A percentile compares a stretch with the other conserved stretches of the same genome.
Evolutionary conservation across 2,329 filamentous ascomycete species (phyloP).

Genomic region (Cladophialophora immunda): DNA sequence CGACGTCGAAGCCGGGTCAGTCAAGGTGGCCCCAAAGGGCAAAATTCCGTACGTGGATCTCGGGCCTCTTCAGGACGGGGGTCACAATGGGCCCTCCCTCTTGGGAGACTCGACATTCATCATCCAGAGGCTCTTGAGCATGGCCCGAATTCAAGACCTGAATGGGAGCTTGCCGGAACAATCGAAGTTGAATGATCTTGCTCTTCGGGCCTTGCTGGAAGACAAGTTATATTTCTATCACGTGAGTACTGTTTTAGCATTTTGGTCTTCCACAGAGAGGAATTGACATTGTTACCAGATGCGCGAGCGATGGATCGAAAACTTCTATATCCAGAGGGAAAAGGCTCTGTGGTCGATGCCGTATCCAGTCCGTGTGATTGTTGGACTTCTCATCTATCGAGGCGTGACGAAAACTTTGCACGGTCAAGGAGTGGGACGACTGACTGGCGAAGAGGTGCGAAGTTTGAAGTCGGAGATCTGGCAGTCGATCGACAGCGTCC

Average conservation of each 20-base stretch:
- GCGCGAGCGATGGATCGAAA: constrained; percentile 66
- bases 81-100: constrained; percentile 32
- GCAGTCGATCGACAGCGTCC: constrained; percentile 58
- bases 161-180: constrained; percentile 54
- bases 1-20: constrained; percentile 55
- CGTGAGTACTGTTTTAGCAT: constrained; percentile 43
- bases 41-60: constrained; percentile 68
- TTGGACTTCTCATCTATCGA: constrained; percentile 62
- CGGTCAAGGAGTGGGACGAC: constrained; percentile 65
- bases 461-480: constrained; percentile 61
- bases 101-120: constrained; percentile 67
- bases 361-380: constrained; percentile 60
- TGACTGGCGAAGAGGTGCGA: constrained; percentile 59
- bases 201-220: constrained; percentile 64
- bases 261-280: neutral
- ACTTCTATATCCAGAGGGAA: constrained; percentile 67
- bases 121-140: constrained; percentile 54
- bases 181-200: constrained; percentile 60
- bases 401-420: constrained; percentile 56
- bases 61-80: constrained; percentile 18
- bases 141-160: constrained; percentile 57
- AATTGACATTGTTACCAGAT: constrained; percentile 15
- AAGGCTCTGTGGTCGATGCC: constrained; percentile 59
- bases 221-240: constrained; percentile 68
- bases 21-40: constrained; percentile 59